Base-by-base conservation (phyloP, 2,329 filamentous ascomycete species). In the Akanthomyces dipterigenus region DNA sequence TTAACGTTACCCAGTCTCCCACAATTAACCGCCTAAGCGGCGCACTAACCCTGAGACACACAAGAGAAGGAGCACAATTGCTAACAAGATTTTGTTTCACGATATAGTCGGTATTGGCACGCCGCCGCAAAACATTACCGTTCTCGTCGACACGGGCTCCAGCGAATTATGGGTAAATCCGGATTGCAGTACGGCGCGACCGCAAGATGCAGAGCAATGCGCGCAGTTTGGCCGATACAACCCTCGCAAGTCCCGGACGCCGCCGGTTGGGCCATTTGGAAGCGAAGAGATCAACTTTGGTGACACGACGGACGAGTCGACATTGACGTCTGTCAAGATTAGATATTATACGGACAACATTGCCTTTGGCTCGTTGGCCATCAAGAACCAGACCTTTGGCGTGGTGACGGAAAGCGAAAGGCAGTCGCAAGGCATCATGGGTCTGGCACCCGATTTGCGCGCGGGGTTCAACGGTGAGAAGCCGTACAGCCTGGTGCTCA, bases 101-200 rank as follows among this genome's bases (percentile, higher is more conserved):
- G 12, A 46, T 34, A 40, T 28, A 80, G 78, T 81, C 45, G 69
- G 72, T 28, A 72, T 81, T 28, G 79, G 79, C 31, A 74, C 71
- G 1, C 73, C 76, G 5, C 68, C 71, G 1, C 79, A 82, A 64
- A 70, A 66, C 12, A 70, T 81, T 40, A 75, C 77, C 12, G 77
- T 82, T 40, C 73, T 81, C 42, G 72, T 82, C 60, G 79, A 82
- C 63, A 82, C 79, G 0, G 81, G 81, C 18, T 83, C 81, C 5
- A 78, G 78, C 64, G 80, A 82, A 67, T 75, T 83, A 8, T 84
- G 81, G 81, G 78, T 83, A 48, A 81, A 83, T 63, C 80, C 81
- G 1, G 71, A 77, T 57, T 84, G 81, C 67, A 57, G 67, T 4
- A 73, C 72, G 5, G 73, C 79, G 0, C 73, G 70, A 6, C 70